These are phyloP conservation scores for Fraxinus paxiana DNA, from an alignment of 305 asterid genomes.

Conservation along the genomic window DNA sequence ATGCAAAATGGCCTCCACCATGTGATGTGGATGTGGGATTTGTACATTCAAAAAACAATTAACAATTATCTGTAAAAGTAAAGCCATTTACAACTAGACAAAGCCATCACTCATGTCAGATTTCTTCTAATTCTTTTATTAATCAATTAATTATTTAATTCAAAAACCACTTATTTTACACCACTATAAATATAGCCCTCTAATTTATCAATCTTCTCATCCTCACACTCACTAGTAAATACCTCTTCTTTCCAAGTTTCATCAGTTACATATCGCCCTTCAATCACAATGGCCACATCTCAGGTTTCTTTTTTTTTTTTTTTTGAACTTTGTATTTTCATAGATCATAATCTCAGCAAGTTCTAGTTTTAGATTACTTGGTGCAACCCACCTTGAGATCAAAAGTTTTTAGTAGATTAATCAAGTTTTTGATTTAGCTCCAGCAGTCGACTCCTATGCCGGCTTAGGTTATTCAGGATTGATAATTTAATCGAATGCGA, in stretches of 20 bases:
- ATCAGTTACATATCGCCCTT: not conserved
- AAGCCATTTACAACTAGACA: conserved; percentile 40
- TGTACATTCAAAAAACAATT: conserved; percentile 17
- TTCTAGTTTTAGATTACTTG: not conserved
- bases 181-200: conserved; percentile 29
- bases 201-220: conserved; percentile 21
- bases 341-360: not conserved
- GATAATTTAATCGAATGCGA: not conserved
- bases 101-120: conserved; percentile 10
- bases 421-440: not conserved
- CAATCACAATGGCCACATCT: conserved; percentile 35
- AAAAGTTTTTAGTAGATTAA: not conserved
- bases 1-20: conserved; percentile 35
- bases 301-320: not conserved
- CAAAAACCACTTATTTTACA: not conserved
- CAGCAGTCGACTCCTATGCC: not conserved
- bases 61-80: conserved; percentile 13
- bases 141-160: not conserved
- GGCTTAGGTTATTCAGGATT: not conserved
- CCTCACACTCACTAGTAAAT: conserved; percentile 12
- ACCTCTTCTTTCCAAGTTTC: not conserved
- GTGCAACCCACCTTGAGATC: not conserved
- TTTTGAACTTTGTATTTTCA: not conserved
- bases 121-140: not conserved
- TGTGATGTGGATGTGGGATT: conserved; percentile 31